Conservation (phyloP, 495 filamentous ascomycete species). For the Penicillium chermesinum region DNA sequence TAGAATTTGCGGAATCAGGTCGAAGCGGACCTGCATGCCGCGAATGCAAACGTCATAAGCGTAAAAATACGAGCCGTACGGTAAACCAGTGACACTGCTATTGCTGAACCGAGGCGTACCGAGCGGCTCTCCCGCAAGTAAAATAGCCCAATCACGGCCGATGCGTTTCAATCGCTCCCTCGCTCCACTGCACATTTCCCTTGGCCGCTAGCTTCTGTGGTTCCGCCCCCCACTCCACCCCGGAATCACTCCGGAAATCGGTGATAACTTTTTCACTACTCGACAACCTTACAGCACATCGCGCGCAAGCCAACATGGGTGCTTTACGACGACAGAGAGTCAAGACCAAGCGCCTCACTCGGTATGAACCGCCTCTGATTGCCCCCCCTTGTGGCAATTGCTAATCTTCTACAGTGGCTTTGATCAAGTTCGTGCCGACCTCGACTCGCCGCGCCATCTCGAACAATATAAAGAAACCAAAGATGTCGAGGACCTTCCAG, state of each 20-base stretch:
- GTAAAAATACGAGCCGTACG: background rate
- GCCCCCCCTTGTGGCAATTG: too few species aligned
- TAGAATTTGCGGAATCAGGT: conserved; percentile 1
- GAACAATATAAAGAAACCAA: conserved; percentile 70
- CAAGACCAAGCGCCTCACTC: conserved; percentile 57
- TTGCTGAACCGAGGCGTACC: conserved; percentile 45
- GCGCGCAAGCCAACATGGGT: conserved; percentile 45
- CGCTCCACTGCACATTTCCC: conserved; percentile 24
- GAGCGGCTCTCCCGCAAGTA: conserved; percentile 51
- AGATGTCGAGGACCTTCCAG: conserved; percentile 79
- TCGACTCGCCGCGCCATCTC: conserved; percentile 70
- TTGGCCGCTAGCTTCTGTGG: conserved; percentile 12
- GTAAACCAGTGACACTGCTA: conserved; percentile 3
- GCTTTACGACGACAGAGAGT: conserved; percentile 39
- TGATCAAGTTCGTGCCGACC: conserved; percentile 82
- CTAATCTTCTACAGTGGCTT: conserved; percentile 56
- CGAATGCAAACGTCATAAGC: conserved; percentile 7
- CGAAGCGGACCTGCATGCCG: conserved; percentile 4
- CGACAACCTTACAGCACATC: conserved; percentile 15
- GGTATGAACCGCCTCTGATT: too few species aligned
- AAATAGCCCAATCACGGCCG: conserved; percentile 28
- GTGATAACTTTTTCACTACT: conserved; percentile 31
- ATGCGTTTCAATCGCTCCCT: conserved; percentile 25
- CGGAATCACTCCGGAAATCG: conserved; percentile 41
- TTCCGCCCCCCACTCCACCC: conserved; percentile 30